Evolutionary conservation across 768 basidiomycete genomes (phyloP).

Genomic region (Auriculariales sp.): DNA sequence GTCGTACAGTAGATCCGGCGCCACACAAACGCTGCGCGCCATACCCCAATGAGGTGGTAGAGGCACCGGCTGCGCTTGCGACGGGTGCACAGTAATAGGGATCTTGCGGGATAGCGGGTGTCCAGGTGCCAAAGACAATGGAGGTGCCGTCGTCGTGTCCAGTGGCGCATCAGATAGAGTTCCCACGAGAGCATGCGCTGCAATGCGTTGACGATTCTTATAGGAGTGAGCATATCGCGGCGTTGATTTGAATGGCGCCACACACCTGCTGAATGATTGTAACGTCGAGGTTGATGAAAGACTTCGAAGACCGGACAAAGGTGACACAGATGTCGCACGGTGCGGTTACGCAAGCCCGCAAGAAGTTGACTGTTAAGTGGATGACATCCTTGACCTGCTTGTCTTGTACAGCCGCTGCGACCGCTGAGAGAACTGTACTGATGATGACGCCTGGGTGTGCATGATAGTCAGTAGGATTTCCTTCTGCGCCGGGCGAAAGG

Average conservation of each 20-base stretch:
- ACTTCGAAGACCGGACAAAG: slow-evolving; percentile 32
- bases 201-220: slow-evolving; percentile 34
- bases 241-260: slow-evolving; percentile 3
- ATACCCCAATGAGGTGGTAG: neutral
- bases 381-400: slow-evolving; percentile 40
- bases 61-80: neutral
- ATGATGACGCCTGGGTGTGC: no score
- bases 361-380: slow-evolving; percentile 45
- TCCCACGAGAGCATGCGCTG: slow-evolving; percentile 43
- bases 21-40: neutral
- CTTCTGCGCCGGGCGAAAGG: no score
- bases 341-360: slow-evolving; percentile 26
- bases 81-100: neutral
- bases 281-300: slow-evolving; percentile 43
- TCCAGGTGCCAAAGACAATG: neutral
- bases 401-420: neutral
- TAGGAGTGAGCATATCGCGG: neutral
- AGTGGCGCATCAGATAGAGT: slow-evolving; percentile 14
- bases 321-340: slow-evolving; percentile 34
- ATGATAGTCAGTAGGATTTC: no score
- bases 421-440: neutral
- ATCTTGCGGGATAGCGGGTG: neutral
- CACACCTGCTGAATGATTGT: slow-evolving; percentile 44
- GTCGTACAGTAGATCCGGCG: neutral
- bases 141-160: neutral